phyloP scores from a whole-genome alignment of 2,329 filamentous ascomycete species.

The Pseudocercospora vitis region DNA sequence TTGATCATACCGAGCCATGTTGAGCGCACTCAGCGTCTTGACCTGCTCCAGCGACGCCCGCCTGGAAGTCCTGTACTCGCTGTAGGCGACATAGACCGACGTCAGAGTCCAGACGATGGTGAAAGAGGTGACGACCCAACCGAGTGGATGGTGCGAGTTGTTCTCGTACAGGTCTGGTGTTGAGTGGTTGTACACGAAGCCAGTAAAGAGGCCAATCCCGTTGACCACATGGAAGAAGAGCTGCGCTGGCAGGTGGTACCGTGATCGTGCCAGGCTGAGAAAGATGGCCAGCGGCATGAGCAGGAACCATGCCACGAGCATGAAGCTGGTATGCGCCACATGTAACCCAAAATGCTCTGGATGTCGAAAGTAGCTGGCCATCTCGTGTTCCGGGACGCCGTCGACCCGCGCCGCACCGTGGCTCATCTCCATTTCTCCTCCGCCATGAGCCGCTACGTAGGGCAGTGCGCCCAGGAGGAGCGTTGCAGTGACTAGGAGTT shows the following conservation, averaged over 20 bases:
- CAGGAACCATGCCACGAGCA: conserved; percentile 71
- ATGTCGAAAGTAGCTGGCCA: conserved; percentile 59
- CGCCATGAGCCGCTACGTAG: conserved; percentile 45
- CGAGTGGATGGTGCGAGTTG: conserved; percentile 84
- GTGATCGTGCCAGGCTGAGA: conserved; percentile 78
- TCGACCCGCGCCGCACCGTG: conserved; percentile 23
- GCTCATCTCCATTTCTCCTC: conserved; percentile 32
- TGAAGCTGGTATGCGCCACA: conserved; percentile 67
- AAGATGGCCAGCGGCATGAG: conserved; percentile 76
- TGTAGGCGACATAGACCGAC: conserved; percentile 62
- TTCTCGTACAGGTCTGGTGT: conserved; percentile 84
- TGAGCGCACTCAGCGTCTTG: conserved; percentile 14
- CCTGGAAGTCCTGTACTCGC: conserved; percentile 20
- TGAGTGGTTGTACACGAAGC: conserved; percentile 71
- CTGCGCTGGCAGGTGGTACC: conserved; percentile 69
- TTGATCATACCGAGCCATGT: conserved; percentile 36
- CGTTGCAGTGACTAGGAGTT: conserved; percentile 30
- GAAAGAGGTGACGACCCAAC: conserved; percentile 78
- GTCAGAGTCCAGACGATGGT: conserved; percentile 69
- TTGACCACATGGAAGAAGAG: conserved; percentile 52
- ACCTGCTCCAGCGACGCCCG: conserved; percentile 13
- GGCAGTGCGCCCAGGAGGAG: conserved; percentile 45
- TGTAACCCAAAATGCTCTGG: conserved; percentile 58
- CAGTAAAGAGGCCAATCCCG: conserved; percentile 62
- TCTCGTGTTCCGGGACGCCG: conserved; percentile 20